Evolutionary conservation across 2,329 filamentous ascomycete genomes (phyloP), one percentile per base, ranked within the genome.

Genomic region (Fusarium anguioides): DNA sequence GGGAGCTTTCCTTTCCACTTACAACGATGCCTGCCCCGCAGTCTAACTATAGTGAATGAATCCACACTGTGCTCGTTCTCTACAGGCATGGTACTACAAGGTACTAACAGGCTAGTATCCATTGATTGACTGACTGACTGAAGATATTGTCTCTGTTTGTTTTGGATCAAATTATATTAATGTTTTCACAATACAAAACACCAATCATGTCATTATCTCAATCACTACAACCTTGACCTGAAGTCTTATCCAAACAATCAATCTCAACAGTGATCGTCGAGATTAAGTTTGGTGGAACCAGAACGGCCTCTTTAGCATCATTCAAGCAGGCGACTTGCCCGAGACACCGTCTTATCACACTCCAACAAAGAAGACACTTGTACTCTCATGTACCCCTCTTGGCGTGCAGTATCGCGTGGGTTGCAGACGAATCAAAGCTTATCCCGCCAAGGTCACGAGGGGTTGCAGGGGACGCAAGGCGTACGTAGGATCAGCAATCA

Each of bases 251-350:
- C 41, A 52, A 40, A 17, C 31, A 33, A n/a, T 33, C 31, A 4
- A 33, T 33, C 31, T 33, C 31, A 33, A 18, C 46, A 27, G n/a
- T n/a, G 65, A 74, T 71, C 57, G 66, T 75, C 68, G 52, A 76
- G 71, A 75, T 75, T 74, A 69, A 60, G 74, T 75, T 76, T 65
- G 60, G 64, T 72, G 68, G 60, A 46, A 52, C 61, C 44, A n/a
- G 40, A 53, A 66, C 60, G 56, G 37, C 49, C 46, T 49, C 39
- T 33, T 50, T 51, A 44, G 23, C 26, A 27, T 44, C 14, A 48
- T 51, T 24, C 14, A 14, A 41, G 33, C 41, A 21, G 29, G 23
- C 10, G 60, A 68, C 64, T 52, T 68, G 27, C 29, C 18, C 31
- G 58, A 45, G 44, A 66, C 64, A 45, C 41, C 31, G 35, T 5